Conservation (phyloP, 176 grass and related monocot genomes). For the Triticum turgidum region DNA sequence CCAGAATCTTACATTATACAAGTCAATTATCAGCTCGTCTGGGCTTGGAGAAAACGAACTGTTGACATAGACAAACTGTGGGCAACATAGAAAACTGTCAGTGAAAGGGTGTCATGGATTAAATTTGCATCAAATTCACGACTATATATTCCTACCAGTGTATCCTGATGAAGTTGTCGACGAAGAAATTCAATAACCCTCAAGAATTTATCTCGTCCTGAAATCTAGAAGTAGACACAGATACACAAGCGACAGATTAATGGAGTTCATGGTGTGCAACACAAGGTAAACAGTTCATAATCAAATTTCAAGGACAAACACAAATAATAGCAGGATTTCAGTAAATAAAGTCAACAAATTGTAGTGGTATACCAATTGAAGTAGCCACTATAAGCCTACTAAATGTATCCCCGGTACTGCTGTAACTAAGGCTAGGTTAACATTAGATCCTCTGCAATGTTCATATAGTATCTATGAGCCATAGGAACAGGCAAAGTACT, state of each 20-base stretch:
- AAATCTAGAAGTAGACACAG: conserved; percentile 46
- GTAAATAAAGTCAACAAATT: background rate
- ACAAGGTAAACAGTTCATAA: background rate
- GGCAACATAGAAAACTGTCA: conserved; percentile 27
- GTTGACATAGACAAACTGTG: conserved; percentile 85
- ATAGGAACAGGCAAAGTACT: too few species aligned
- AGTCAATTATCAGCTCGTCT: conserved; percentile 78
- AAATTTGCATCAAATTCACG: background rate
- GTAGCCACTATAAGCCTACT: too few species aligned
- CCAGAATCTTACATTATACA: conserved; percentile 65
- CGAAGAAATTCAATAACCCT: conserved; percentile 90
- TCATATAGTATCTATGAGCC: too few species aligned
- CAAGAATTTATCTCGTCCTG: conserved; percentile 68
- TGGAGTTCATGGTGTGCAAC: background rate
- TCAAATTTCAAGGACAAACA: background rate
- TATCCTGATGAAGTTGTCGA: conserved; percentile 80
- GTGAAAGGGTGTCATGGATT: background rate
- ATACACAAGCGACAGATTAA: background rate
- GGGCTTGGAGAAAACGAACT: conserved; percentile 87
- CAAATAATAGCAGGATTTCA: background rate
- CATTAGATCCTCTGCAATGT: too few species aligned
- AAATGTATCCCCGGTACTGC: too few species aligned
- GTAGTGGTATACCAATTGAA: background rate
- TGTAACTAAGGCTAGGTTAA: too few species aligned
- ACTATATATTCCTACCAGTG: conserved; percentile 43